Percentiles rank a stretch among this genome's conserved stretches.
Conservation (phyloP, 495 filamentous ascomycete genomes). For the Apiosordaria backusii region DNA sequence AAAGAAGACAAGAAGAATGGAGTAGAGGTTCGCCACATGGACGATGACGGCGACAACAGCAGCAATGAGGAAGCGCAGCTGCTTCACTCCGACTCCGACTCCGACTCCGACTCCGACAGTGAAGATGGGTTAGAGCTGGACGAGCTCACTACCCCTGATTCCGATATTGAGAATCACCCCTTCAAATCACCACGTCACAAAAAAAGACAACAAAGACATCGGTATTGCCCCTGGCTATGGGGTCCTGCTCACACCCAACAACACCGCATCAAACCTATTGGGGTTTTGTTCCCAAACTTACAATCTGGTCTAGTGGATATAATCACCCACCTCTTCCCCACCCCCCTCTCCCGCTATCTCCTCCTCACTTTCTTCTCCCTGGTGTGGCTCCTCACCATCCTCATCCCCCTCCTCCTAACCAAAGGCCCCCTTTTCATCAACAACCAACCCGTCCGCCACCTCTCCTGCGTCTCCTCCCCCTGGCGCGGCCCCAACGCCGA, state of each 20-base stretch:
- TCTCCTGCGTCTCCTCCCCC: conserved; percentile 54
- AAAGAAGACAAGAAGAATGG: background rate
- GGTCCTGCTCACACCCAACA: background rate
- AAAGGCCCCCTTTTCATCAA: conserved; percentile 50
- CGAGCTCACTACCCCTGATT: background rate
- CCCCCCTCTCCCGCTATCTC: no score
- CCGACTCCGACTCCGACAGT: background rate
- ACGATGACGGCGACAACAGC: conserved; percentile 5
- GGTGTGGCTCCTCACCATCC: conserved; percentile 8
- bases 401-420: conserved; percentile 49
- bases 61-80: conserved; percentile 30
- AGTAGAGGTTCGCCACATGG: background rate
- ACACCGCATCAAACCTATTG: background rate
- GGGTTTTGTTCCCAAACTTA: background rate
- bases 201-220: background rate
- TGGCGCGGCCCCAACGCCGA: conserved; percentile 65
- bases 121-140: background rate
- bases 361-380: no score
- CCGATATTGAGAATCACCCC: background rate
- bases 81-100: conserved; percentile 3
- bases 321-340: background rate
- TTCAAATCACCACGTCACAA: background rate
- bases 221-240: background rate
- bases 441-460: conserved; percentile 55
- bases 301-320: background rate